These are phyloP conservation scores for Liriodendron chinense DNA, from an alignment of 164 flowering plant genomes.

Conservation along the genomic window DNA sequence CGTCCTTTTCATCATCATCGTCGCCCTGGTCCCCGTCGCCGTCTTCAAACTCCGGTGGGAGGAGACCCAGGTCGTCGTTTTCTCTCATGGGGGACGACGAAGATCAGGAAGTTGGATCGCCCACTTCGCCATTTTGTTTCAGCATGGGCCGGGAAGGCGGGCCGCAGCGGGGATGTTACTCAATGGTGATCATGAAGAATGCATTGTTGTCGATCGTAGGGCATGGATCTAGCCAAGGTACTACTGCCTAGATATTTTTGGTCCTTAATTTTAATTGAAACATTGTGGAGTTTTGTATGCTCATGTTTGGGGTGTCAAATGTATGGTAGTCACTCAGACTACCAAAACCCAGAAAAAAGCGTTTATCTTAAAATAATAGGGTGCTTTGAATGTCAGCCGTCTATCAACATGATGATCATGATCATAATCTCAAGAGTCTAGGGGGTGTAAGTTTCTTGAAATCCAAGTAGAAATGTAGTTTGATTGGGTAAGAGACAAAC, in stretches of 20 bases:
- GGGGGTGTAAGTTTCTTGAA: no score
- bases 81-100: constrained; percentile 15
- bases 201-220: constrained; percentile 25
- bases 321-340: constrained; percentile 5
- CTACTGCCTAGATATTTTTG: constrained; percentile 7
- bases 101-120: constrained; percentile 23
- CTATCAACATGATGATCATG: no score
- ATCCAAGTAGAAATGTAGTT: no score
- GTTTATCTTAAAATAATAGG: no score
- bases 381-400: no score
- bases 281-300: neutral
- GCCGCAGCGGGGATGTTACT: constrained; percentile 6
- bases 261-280: neutral
- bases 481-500: no score
- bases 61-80: constrained; percentile 33
- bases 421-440: no score
- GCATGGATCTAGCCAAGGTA: constrained; percentile 27
- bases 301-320: constrained; percentile 1
- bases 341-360: no score
- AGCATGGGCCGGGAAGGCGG: neutral
- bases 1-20: constrained; percentile 15
- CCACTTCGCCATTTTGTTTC: constrained; percentile 28
- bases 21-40: constrained; percentile 9
- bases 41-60: neutral
- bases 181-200: constrained; percentile 21